Percentiles rank a stretch among this genome's conserved stretches.
Conservation (phyloP, 2,329 filamentous ascomycete species). For the Penicillium sp. region DNA sequence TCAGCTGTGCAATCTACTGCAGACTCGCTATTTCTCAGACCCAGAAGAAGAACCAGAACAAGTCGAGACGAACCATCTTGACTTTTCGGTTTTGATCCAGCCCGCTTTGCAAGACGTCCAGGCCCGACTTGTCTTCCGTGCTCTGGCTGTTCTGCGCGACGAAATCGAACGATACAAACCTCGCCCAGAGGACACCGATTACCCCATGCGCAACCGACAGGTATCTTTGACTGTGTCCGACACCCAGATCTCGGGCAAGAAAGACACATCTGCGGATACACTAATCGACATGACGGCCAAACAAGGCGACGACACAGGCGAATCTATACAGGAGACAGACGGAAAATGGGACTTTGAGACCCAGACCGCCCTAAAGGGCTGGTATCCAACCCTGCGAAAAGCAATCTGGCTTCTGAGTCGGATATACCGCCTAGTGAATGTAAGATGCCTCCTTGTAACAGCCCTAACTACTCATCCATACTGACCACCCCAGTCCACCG, state of each 20-base stretch:
- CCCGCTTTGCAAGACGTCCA: slow-evolving; percentile 68
- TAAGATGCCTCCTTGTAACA: slow-evolving; percentile 29
- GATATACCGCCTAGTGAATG: slow-evolving; percentile 69
- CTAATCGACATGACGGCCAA: slow-evolving; percentile 48
- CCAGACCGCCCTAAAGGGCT: slow-evolving; percentile 58
- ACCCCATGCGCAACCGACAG: slow-evolving; percentile 55
- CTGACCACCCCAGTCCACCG: slow-evolving; percentile 53
- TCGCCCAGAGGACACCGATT: slow-evolving; percentile 64
- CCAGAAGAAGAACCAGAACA: slow-evolving; percentile 55
- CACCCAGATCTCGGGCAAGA: slow-evolving; percentile 56
- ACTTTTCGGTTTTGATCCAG: slow-evolving; percentile 63
- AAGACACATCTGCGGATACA: slow-evolving; percentile 43
- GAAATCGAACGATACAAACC: slow-evolving; percentile 67
- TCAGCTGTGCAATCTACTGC: slow-evolving; percentile 65
- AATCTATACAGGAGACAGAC: slow-evolving; percentile 44
- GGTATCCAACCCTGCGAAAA: slow-evolving; percentile 67
- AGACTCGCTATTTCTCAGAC: slow-evolving; percentile 64
- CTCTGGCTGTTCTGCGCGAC: slow-evolving; percentile 62
- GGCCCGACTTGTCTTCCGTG: slow-evolving; percentile 65
- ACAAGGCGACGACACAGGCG: slow-evolving; percentile 52
- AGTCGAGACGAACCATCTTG: slow-evolving; percentile 54
- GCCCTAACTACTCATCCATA: neutral
- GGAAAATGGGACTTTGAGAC: slow-evolving; percentile 56
- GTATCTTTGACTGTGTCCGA: slow-evolving; percentile 43
- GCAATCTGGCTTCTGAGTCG: slow-evolving; percentile 68